phyloP scores from a whole-genome alignment of 257 asterid genomes.

The Solanum commersonii region DNA sequence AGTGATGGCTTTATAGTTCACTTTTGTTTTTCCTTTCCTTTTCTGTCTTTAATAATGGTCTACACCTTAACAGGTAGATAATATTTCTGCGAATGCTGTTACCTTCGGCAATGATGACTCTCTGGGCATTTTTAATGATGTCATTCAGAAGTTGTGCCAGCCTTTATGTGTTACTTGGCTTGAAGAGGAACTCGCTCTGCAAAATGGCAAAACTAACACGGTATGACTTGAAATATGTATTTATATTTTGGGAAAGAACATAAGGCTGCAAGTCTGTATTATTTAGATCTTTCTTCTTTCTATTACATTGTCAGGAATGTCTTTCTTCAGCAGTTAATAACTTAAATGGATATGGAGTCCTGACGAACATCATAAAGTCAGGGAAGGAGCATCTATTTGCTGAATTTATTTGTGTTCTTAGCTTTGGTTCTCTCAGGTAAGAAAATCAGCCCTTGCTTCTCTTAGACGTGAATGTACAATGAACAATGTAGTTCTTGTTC shows the following conservation, averaged over 20 bases:
- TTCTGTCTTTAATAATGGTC: neutral
- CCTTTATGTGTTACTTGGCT: constrained; percentile 83
- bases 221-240: constrained; percentile 19
- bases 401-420: constrained; percentile 67
- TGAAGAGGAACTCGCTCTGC: constrained; percentile 67
- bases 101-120: constrained; percentile 21
- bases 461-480: neutral
- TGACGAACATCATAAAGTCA: constrained; percentile 65
- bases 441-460: neutral
- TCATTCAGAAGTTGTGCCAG: constrained; percentile 53
- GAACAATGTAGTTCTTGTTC: neutral
- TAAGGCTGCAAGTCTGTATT: neutral
- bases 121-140: constrained; percentile 30
- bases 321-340: constrained; percentile 43
- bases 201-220: constrained; percentile 44
- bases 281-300: neutral
- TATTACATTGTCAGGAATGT: constrained; percentile 39
- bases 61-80: constrained; percentile 45
- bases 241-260: neutral
- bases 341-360: constrained; percentile 50
- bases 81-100: constrained; percentile 32
- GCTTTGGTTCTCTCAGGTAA: constrained; percentile 73
- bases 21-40: neutral
- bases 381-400: constrained; percentile 80
- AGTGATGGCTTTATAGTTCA: neutral